These are phyloP conservation scores for Chrysanthemum makinoi DNA, from an alignment of 129 eudicot species.

Conservation along the genomic window DNA sequence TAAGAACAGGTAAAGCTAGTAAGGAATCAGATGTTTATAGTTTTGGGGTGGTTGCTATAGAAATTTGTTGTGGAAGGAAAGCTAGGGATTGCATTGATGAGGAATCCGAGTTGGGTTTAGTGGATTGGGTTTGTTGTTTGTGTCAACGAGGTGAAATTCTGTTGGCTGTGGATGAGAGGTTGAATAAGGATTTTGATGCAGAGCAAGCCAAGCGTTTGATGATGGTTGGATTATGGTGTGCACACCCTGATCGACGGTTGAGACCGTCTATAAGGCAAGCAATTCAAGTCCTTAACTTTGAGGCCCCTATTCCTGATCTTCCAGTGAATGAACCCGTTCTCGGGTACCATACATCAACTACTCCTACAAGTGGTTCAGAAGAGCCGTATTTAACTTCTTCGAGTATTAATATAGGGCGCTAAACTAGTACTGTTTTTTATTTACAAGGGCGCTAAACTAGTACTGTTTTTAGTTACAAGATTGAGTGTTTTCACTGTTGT, in stretches of 20 bases:
- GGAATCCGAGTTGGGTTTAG: constrained; percentile 28
- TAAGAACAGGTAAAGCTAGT: constrained; percentile 46
- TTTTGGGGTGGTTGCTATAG: constrained; percentile 55
- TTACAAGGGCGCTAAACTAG: not conserved
- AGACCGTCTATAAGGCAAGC: constrained; percentile 55
- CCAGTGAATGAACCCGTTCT: constrained; percentile 19
- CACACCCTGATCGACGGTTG: constrained; percentile 34
- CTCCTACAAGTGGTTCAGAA: constrained; percentile 26
- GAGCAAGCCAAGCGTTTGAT: constrained; percentile 44
- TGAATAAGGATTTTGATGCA: constrained; percentile 31
- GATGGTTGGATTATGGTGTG: constrained; percentile 57
- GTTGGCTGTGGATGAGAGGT: constrained; percentile 32
- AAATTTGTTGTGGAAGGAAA: constrained; percentile 44
- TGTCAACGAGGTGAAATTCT: constrained; percentile 30
- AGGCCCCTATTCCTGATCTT: constrained; percentile 38
- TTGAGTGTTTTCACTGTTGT: not conserved
- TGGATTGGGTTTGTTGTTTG: constrained; percentile 43
- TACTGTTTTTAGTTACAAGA: constrained; percentile 4
- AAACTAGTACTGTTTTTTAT: not conserved
- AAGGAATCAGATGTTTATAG: constrained; percentile 56
- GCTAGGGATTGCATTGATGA: constrained; percentile 22
- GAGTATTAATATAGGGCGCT: constrained; percentile 41
- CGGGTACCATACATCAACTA: constrained; percentile 18
- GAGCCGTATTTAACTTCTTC: constrained; percentile 35
- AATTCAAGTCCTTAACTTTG: constrained; percentile 49